phyloP scores from a whole-genome alignment of 176 grass and related monocot species.

The Oryza brachyantha region DNA sequence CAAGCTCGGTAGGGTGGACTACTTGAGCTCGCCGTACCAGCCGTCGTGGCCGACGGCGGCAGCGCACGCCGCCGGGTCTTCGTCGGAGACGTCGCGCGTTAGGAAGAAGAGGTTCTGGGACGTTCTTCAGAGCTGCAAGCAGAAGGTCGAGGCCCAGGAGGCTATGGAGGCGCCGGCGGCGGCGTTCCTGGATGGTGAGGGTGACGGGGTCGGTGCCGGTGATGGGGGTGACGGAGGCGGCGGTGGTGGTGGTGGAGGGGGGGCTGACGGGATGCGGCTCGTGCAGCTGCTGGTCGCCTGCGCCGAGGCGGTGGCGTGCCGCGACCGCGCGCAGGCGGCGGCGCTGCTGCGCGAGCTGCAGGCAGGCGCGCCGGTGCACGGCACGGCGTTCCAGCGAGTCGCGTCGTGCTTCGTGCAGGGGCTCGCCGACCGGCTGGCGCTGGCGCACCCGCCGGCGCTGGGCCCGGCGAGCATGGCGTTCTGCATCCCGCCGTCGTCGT shows the following conservation, averaged over 20 bases:
- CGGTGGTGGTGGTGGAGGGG: neutral
- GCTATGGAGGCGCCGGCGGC: slow-evolving; percentile 23
- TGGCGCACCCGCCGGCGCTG: slow-evolving; percentile 49
- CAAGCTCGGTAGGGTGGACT: slow-evolving; percentile 40
- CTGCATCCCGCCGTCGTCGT: slow-evolving; percentile 34
- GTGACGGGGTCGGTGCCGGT: neutral
- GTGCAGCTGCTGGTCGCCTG: slow-evolving; percentile 67
- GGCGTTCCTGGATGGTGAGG: neutral
- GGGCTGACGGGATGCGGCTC: slow-evolving; percentile 50
- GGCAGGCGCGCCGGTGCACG: slow-evolving; percentile 47
- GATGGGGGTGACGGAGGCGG: neutral
- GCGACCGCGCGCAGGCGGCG: slow-evolving; percentile 59
- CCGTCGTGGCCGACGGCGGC: slow-evolving; percentile 14
- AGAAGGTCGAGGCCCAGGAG: slow-evolving; percentile 60
- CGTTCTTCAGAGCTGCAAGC: slow-evolving; percentile 58
- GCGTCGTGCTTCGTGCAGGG: slow-evolving; percentile 77
- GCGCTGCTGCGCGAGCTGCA: slow-evolving; percentile 52
- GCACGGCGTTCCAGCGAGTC: slow-evolving; percentile 70
- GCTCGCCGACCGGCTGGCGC: slow-evolving; percentile 47
- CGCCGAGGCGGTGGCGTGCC: slow-evolving; percentile 77
- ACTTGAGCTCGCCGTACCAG: slow-evolving; percentile 42
- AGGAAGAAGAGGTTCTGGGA: slow-evolving; percentile 46
- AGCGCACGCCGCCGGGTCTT: neutral
- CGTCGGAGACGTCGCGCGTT: slow-evolving; percentile 31
- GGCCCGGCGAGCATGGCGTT: slow-evolving; percentile 50